Base-by-base conservation (phyloP, 2,329 filamentous ascomycete genomes). In the Fusarium sterilihyphosum region DNA sequence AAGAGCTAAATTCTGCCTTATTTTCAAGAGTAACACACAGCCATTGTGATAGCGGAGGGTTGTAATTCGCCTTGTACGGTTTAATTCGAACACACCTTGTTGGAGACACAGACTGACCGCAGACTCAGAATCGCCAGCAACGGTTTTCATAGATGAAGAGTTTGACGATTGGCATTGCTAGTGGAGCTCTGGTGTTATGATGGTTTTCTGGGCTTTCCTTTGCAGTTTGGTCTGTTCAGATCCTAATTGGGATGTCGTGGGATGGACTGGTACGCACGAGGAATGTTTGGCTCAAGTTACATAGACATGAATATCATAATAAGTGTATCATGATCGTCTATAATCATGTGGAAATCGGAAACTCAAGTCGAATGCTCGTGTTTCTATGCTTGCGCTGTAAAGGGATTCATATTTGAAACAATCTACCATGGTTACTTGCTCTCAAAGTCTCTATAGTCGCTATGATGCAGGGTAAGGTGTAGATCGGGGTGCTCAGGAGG, bases 1-100 rank as follows among this genome's bases (percentile, higher is more conserved):
- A 82, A 81, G 73, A 80, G 73, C 64, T 83, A 65, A 80, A 29
- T 22, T 20, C 29, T 16, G 17, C 31, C 31, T 49, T 18, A 7
- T 10, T 37, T 37, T 18, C 35, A 24, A 52, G 29, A 16, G 20
- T 49, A 62, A 41, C 26, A 66, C 50, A 16, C 29, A 38, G 35
- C 26, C 29, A 52, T 31, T 37, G 46, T n/a, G 52, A 41, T 24
- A 35, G 20, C 24, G 49, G 29, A 22, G 35, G 29, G 33, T 35
- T 70, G 52, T 47, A 73, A 65, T 49, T 40, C 57, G 69, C 61
- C 72, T 73, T 74, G 71, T 76, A 66, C 65, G 67, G 67, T 61
- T 53, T 50, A 43, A 52, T 59, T 57, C 47, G 46, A 54, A 29
- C 43, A 50, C 60, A 24, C 59, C 44, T 38, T 54, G 31, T 37